These are phyloP conservation scores for Pezizomycotina sp. DNA, from an alignment of 2,329 filamentous ascomycete genomes.

Conservation along the genomic window DNA sequence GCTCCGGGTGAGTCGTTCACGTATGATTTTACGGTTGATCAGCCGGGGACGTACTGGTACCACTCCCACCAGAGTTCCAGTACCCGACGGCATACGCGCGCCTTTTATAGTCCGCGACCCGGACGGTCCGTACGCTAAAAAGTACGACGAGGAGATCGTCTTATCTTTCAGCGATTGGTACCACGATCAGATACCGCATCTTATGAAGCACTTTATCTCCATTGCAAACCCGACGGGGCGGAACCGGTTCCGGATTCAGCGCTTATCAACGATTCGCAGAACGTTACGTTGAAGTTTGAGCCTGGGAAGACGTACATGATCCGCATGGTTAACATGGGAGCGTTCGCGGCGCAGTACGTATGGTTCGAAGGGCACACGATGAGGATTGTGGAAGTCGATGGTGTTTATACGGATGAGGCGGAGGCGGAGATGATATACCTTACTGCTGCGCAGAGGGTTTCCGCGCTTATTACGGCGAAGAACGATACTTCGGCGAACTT, in stretches of 20 bases:
- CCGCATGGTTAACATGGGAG: constrained; percentile 55
- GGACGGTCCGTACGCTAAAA: constrained; percentile 38
- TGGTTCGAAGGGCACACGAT: constrained; percentile 54
- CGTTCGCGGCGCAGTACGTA: constrained; percentile 44
- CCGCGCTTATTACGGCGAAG: constrained; percentile 42
- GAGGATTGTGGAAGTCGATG: constrained; percentile 56
- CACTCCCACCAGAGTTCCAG: constrained; percentile 51
- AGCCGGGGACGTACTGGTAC: constrained; percentile 67
- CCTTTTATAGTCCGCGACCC: constrained; percentile 49
- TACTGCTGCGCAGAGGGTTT: constrained; percentile 47
- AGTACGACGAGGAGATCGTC: constrained; percentile 47
- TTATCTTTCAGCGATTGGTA: constrained; percentile 58
- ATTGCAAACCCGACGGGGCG: constrained; percentile 34
- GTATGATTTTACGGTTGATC: constrained; percentile 52
- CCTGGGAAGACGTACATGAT: constrained; percentile 58
- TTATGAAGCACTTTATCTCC: constrained; percentile 36
- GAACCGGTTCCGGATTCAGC: constrained; percentile 52
- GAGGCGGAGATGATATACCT: constrained; percentile 50
- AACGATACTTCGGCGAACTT: constrained; percentile 47
- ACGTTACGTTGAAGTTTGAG: constrained; percentile 42
- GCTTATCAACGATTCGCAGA: constrained; percentile 54
- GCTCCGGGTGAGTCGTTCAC: constrained; percentile 46
- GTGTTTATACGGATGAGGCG: constrained; percentile 46
- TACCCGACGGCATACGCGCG: constrained; percentile 55
- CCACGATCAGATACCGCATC: constrained; percentile 39